A percentile compares a stretch with the other conserved stretches of the same genome.
Conservation (phyloP, 495 filamentous ascomycete species). For the Neurospora terricola region DNA sequence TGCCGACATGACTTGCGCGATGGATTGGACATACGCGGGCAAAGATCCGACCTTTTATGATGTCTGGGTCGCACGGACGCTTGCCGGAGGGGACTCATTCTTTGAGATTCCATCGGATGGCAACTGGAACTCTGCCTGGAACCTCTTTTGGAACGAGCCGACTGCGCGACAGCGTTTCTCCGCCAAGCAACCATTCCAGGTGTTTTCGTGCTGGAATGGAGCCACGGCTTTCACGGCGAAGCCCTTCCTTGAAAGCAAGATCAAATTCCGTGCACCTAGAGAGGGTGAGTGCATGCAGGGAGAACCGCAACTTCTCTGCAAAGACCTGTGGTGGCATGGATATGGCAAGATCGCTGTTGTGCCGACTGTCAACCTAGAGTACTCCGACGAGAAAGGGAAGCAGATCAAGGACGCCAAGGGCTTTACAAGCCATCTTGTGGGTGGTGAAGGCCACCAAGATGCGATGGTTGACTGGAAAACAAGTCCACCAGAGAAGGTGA, state of each 20-base stretch:
- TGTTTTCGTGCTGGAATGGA: conserved; percentile 47
- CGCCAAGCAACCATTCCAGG: conserved; percentile 35
- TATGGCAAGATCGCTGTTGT: conserved; percentile 39
- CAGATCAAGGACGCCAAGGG: conserved; percentile 34
- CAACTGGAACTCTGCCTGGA: conserved; percentile 30
- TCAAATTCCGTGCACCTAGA: conserved; percentile 24
- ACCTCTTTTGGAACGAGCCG: conserved; percentile 38
- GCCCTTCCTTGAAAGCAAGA: conserved; percentile 22
- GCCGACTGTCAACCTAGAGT: conserved; percentile 40
- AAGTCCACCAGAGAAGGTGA: too few relatives aligned
- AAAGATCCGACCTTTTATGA: conserved; percentile 38
- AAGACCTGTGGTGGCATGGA: conserved; percentile 38
- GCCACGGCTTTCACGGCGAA: conserved; percentile 22
- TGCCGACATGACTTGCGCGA: conserved; percentile 44
- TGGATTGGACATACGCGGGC: conserved; percentile 41
- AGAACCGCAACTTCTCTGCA: conserved; percentile 38
- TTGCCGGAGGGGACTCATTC: conserved; percentile 37
- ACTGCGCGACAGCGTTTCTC: conserved; percentile 15
- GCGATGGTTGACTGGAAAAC: too few relatives aligned
- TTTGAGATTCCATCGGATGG: conserved; percentile 37
- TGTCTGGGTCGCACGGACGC: conserved; percentile 38
- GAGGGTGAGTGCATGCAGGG: conserved; percentile 36
- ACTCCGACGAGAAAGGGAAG: conserved; percentile 25
- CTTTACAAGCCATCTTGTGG: conserved; percentile 24
- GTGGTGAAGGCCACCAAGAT: background rate